Percentiles rank a stretch among this genome's conserved stretches.
Evolutionary conservation across 768 basidiomycete species (phyloP).

Genomic region (Gloeopeniophorella convolvens): DNA sequence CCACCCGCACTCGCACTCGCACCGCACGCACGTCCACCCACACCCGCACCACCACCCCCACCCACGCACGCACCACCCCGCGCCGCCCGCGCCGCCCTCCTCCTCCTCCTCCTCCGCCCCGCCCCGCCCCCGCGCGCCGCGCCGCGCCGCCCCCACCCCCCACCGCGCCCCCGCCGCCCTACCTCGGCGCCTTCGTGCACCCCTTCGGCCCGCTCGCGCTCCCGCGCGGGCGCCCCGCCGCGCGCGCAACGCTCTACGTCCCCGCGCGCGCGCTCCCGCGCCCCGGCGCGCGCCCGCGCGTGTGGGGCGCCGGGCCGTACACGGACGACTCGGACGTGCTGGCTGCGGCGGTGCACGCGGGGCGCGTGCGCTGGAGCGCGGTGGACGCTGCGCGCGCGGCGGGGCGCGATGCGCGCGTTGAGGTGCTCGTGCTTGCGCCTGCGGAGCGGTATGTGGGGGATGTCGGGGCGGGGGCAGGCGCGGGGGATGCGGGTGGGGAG

Average conservation of each 20-base stretch:
- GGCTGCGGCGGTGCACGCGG: constrained; percentile 62
- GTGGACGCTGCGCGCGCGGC: constrained; percentile 33
- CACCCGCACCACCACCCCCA: constrained; percentile 11
- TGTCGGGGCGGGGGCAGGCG: constrained; percentile 27
- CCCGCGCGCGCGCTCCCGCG: constrained; percentile 53
- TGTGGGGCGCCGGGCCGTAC: constrained; percentile 66
- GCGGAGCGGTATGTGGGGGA: constrained; percentile 42
- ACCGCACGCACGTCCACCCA: constrained; percentile 15
- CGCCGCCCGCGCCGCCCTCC: background rate
- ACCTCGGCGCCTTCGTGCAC: constrained; percentile 53
- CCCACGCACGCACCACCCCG: constrained; percentile 9
- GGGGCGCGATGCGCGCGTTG: constrained; percentile 35
- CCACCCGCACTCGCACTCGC: constrained; percentile 2
- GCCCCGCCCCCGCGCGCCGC: constrained; percentile 7
- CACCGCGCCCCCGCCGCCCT: constrained; percentile 22
- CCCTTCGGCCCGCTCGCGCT: constrained; percentile 55
- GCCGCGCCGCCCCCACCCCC: constrained; percentile 17
- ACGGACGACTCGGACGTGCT: constrained; percentile 75
- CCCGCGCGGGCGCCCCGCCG: constrained; percentile 22
- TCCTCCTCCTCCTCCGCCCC: constrained; percentile 7
- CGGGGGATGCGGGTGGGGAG: constrained; percentile 21
- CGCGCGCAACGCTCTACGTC: constrained; percentile 46
- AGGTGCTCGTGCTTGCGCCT: constrained; percentile 36
- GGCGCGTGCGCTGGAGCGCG: constrained; percentile 41
- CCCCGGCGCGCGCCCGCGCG: constrained; percentile 44